Base-by-base conservation (phyloP, 345 rosid genomes). In the Orychophragmus violaceus region DNA sequence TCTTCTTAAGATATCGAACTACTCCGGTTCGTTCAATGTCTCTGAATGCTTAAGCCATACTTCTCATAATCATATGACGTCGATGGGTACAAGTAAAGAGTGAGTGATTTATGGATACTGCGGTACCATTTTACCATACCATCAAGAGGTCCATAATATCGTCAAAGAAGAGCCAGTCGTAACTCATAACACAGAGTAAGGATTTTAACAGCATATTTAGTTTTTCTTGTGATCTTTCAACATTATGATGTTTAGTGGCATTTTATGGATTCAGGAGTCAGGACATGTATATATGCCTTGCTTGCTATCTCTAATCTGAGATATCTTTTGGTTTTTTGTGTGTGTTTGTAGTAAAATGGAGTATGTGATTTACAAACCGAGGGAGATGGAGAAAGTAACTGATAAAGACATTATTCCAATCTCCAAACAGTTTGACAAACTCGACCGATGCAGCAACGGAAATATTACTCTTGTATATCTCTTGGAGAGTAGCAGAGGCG, bases 391-490 rank as follows among this genome's bases (percentile, higher is more conserved):
- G 66, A 89, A 83, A 73, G 74, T 89, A 60, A 78, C 91, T 3
- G 92, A 89, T 55, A 88, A 87, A 35, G 98, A 91, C 75, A 69
- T 91, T 32, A 23, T 67, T 53, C 95, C 77, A 76, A 84, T 91
- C 22, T 84, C 89, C 10, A 59, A 76, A 55, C 83, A 81, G 70
- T 89, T 91, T 75, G 96, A 87, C 52, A 76, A 80, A 79, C 83
- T 91, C 24, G 95, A 89, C 74, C 22, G 84, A 1, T 88, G 90
- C 62, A 88, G 85, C 76, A 83, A 79, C 12, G 94, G 97, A 54
- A 91, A 87, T 74, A 89, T 87, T 56, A 85, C 94, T 33, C 95
- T 91, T 44, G 81, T 81, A 6, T 95, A 87, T 80, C 98, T 91
- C 29, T 75, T 84, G 82, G 84, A 81, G 25, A 37, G 46, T 63